Conservation (phyloP, 2,329 filamentous ascomycete species). For the Cladosporium sp. region DNA sequence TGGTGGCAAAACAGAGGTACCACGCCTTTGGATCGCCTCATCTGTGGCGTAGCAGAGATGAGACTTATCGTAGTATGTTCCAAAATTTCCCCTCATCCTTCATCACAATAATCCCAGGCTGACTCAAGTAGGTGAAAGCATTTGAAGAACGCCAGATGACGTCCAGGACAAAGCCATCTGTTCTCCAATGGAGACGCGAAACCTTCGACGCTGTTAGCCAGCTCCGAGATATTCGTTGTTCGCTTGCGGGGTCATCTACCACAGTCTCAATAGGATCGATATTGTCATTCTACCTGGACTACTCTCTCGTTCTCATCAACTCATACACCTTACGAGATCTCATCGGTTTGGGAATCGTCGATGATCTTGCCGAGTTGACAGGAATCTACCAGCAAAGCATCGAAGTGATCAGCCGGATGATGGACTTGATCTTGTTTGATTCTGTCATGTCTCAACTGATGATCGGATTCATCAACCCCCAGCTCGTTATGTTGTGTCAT, state of each 20-base stretch:
- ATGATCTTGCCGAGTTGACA: slow-evolving; percentile 1
- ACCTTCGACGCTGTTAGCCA: slow-evolving; percentile 5
- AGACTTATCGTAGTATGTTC: slow-evolving; percentile 3
- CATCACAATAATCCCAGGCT: not conserved
- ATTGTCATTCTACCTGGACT: slow-evolving; percentile 7
- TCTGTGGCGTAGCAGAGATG: slow-evolving; percentile 8
- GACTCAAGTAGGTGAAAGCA: slow-evolving; percentile 1
- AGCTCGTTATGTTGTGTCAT: slow-evolving; percentile 10
- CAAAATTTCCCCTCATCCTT: no score
- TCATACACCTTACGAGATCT: slow-evolving; percentile 8
- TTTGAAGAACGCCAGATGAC: slow-evolving; percentile 5
- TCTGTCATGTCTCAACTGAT: not conserved
- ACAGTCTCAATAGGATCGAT: not conserved
- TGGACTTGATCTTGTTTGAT: slow-evolving; percentile 5
- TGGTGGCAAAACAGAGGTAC: slow-evolving; percentile 4
- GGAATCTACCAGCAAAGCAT: slow-evolving; percentile 6
- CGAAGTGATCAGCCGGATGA: slow-evolving; percentile 2
- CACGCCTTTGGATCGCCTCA: slow-evolving; percentile 2
- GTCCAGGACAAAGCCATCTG: not conserved
- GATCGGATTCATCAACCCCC: slow-evolving; percentile 5
- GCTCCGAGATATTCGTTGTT: not conserved
- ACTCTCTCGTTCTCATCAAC: slow-evolving; percentile 8
- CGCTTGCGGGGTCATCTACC: not conserved
- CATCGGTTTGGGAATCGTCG: not conserved
- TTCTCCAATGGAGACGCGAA: slow-evolving; percentile 1